phyloP scores from a whole-genome alignment of 2,329 filamentous ascomycete genomes.

The Colletotrichum horii region DNA sequence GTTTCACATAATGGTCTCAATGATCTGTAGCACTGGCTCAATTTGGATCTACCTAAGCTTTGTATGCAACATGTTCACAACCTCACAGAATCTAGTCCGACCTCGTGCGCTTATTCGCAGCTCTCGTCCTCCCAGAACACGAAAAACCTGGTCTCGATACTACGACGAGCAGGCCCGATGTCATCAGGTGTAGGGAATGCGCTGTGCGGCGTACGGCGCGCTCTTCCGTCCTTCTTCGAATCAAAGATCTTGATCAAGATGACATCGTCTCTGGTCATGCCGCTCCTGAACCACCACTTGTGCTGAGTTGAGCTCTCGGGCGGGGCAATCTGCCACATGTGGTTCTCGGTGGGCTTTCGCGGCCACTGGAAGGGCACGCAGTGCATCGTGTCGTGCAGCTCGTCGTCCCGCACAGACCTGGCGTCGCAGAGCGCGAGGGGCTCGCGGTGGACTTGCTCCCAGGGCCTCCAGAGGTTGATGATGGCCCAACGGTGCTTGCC shows the following conservation, averaged over 20 bases:
- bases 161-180: conserved; percentile 40
- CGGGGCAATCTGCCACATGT: conserved; percentile 42
- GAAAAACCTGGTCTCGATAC: conserved; percentile 1
- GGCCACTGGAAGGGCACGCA: conserved; percentile 26
- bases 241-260: conserved; percentile 68
- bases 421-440: conserved; percentile 45
- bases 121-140: conserved; percentile 6
- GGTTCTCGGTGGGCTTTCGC: conserved; percentile 29
- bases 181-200: conserved; percentile 79
- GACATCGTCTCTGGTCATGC: conserved; percentile 57
- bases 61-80: not conserved
- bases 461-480: conserved; percentile 48
- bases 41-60: not conserved
- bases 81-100: conserved; percentile 25
- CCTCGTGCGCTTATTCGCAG: conserved; percentile 2
- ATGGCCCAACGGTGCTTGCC: conserved; percentile 15
- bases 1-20: not conserved
- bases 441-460: conserved; percentile 48
- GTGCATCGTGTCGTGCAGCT: conserved; percentile 30
- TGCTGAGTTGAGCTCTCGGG: conserved; percentile 29
- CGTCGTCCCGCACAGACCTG: conserved; percentile 37
- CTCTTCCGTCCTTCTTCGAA: conserved; percentile 55
- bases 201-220: conserved; percentile 70
- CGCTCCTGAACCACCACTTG: conserved; percentile 58
- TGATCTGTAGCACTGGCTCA: not conserved